phyloP scores from a whole-genome alignment of 805 yeast genomes.

The Blastobotrys americana region DNA sequence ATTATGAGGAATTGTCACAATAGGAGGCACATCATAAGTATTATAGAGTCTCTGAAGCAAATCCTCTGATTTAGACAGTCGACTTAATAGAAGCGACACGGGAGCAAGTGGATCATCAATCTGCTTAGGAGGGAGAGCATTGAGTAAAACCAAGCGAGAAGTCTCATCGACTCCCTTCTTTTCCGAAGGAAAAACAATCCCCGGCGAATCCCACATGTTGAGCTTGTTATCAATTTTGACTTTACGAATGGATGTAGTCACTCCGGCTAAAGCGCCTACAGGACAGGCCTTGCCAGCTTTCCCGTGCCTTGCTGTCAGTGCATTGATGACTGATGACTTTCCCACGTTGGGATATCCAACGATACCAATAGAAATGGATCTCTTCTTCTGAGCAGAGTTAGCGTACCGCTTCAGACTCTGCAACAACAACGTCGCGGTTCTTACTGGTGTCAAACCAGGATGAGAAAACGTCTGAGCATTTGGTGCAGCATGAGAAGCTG shows the following conservation, averaged over 20 bases:
- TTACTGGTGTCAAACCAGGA: constrained; percentile 61
- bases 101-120: constrained; percentile 81
- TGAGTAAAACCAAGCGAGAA: constrained; percentile 81
- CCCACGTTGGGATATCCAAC: constrained; percentile 98
- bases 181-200: constrained; percentile 81
- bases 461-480: constrained; percentile 59
- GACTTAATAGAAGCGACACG: constrained; percentile 64
- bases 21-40: constrained; percentile 72
- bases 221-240: constrained; percentile 87
- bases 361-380: constrained; percentile 89
- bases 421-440: constrained; percentile 66
- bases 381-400: constrained; percentile 70
- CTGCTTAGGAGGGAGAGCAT: constrained; percentile 83
- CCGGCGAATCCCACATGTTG: constrained; percentile 90
- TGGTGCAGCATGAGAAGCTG: constrained; percentile 62
- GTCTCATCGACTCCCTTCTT: constrained; percentile 53
- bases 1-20: constrained; percentile 63
- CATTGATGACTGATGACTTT: constrained; percentile 88
- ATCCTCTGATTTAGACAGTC: constrained; percentile 62
- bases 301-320: constrained; percentile 69
- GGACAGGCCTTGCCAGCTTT: constrained; percentile 68
- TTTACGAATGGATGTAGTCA: constrained; percentile 85
- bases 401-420: constrained; percentile 83
- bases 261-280: constrained; percentile 96
- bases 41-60: constrained; percentile 59